Percentiles rank a stretch among this genome's conserved stretches.
These are phyloP conservation scores for Pichia cactophila DNA, from an alignment of 1,139 yeast species.

Conservation along the genomic window DNA sequence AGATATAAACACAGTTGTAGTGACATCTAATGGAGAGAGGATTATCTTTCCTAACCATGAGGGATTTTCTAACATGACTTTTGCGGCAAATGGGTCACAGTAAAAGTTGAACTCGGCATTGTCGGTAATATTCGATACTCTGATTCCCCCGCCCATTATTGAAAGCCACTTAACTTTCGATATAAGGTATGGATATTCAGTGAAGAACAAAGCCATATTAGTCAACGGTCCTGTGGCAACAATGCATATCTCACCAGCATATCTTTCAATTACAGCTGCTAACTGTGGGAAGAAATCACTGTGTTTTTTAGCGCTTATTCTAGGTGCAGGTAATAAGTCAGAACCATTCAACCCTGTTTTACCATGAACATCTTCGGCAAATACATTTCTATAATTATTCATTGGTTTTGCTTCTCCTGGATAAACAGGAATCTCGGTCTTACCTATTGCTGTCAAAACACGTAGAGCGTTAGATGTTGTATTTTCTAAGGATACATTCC, in stretches of 20 bases:
- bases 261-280: slow-evolving; percentile 37
- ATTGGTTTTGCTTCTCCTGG: slow-evolving; percentile 59
- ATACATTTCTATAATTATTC: slow-evolving; percentile 39
- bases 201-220: slow-evolving; percentile 51
- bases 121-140: slow-evolving; percentile 39
- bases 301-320: slow-evolving; percentile 27
- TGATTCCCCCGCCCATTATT: slow-evolving; percentile 73
- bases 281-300: slow-evolving; percentile 51
- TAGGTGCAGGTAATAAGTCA: slow-evolving; percentile 45
- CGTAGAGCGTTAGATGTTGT: slow-evolving; percentile 70
- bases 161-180: slow-evolving; percentile 43
- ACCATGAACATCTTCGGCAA: slow-evolving; percentile 58
- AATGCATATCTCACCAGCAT: slow-evolving; percentile 44
- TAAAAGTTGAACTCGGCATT: slow-evolving; percentile 74
- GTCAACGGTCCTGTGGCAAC: slow-evolving; percentile 72
- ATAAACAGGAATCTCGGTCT: slow-evolving; percentile 52
- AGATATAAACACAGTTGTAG: slow-evolving; percentile 62
- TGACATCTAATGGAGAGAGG: slow-evolving; percentile 60
- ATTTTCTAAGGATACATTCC: slow-evolving; percentile 60
- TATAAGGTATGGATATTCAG: slow-evolving; percentile 44
- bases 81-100: slow-evolving; percentile 73
- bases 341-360: slow-evolving; percentile 70
- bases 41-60: slow-evolving; percentile 42
- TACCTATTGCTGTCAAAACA: slow-evolving; percentile 51
- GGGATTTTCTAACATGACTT: slow-evolving; percentile 42